Evolutionary conservation across 176 grass and related monocot species (phyloP).

Genomic region (Aegilops tauschii): DNA sequence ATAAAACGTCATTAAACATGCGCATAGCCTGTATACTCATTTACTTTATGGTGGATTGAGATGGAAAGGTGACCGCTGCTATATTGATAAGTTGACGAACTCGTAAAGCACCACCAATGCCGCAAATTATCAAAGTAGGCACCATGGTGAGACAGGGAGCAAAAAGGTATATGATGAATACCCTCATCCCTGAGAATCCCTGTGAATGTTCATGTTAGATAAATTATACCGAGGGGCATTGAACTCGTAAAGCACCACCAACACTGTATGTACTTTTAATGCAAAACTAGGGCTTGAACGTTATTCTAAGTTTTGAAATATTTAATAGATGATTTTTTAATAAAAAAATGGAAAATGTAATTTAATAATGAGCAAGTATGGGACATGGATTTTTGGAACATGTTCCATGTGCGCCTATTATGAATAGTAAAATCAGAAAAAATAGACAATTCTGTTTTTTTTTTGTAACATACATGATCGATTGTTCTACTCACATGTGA

Average conservation of each 20-base stretch:
- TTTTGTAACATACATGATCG: not conserved
- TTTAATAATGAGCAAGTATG: not conserved
- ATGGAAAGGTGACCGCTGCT: constrained; percentile 51
- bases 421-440: not conserved
- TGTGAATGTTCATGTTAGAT: constrained; percentile 23
- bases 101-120: constrained; percentile 44
- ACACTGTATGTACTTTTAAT: not conserved
- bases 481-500: not conserved
- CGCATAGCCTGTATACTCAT: not conserved
- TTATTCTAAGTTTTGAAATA: not conserved
- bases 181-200: constrained; percentile 88
- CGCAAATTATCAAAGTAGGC: constrained; percentile 63
- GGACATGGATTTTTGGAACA: not conserved
- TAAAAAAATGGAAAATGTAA: not conserved
- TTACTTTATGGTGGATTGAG: not conserved
- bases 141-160: constrained; percentile 58
- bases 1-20: not conserved
- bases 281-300: not conserved
- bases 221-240: not conserved
- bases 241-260: no score
- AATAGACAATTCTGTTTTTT: not conserved
- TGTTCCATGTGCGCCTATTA: not conserved
- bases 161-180: constrained; percentile 58
- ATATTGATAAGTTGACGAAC: constrained; percentile 62
- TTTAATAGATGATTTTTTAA: not conserved